Base-by-base conservation (phyloP, 495 filamentous ascomycete species). In the Melanomma pulvis-pyrius region DNA sequence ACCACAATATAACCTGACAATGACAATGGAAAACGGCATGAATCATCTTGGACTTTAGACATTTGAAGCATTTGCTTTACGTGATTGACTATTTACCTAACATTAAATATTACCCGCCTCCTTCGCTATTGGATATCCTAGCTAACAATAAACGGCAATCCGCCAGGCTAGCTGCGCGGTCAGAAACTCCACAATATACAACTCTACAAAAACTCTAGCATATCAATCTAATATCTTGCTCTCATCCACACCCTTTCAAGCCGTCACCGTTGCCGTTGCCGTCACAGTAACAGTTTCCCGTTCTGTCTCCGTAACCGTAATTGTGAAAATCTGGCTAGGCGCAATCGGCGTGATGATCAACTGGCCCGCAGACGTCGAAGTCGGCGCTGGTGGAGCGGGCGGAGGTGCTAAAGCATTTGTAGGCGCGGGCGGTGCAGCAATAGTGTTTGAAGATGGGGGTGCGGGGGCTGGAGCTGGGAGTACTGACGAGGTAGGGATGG, bases 281-380 rank as follows among this genome's bases (percentile, higher is more conserved):
- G 63, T 70, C 12, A 22, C 58, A 19, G 65, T 68, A 1, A 53
- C 39, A 34, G 67, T 69, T 1, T 59, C 67, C 46, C 32, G 63
- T 44, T 63, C 65, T 19, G 50, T 72, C 7, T 47, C 54, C 9
- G 70, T 72, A 6, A 61, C 59, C 28, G 70, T 72, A 29, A 69
- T 47, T 4, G 70, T 72, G 47, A 69, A 66, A 15, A 67, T 59
- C 52, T 67, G 66, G 11, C 19, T 30, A 5, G 65, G 51, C 8
- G 64, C 29, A 47, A 72, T 69, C 9, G 70, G 70, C 0, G 41
- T 61, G 1, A 68, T 63, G 25, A 69, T 60, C 13, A 68, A 22
- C 8, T 17, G 12, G 54, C 25, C 29, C 15, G 29, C n/a, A 7
- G 54, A 54, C 1, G 66, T 49, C 19, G 67, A 62, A 22, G 61